Base-by-base conservation (phyloP, 306 rosid genomes). In the Malus orientalis region DNA sequence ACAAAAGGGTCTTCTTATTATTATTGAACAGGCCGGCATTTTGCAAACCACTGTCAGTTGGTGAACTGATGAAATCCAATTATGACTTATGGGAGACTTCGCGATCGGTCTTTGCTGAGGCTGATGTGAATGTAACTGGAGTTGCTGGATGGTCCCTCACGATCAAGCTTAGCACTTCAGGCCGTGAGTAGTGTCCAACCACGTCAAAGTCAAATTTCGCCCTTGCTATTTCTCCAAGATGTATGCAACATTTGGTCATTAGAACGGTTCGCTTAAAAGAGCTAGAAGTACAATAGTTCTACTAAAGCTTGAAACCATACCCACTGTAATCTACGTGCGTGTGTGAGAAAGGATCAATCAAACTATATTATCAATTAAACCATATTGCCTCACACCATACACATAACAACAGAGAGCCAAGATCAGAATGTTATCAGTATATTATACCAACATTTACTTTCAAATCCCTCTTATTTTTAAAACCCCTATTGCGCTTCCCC, bases 151-250 rank as follows among this genome's bases (percentile, higher is more conserved):
- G 88, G 83, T 92, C 98, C 84, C 81, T 85, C 58, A 90, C 96
- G 75, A 62, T 77, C 88, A 95, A 85, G 87, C 91, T 89, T 30
- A 95, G 92, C 71, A 95, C 95, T 79, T 95, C 97, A 32, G 97
- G 96, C 80, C 96, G 87, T 40, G 96, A 82, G 76, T 88, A 95
- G 82, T 95, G 97, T 79, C 98, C 98, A 60, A 92, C 93, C 86
- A 92, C 98, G 55, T 95, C 97, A 45, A 95, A 95, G 85, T 74
- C 93, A 51, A 92, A 89, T 86, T 92, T 95, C 6, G 81, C 96
- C 78, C 93, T 84, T 3, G 87, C 96, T 78, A 92, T 89, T 60
- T 92, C 98, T 70, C 97, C 98, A 51, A 92, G 81, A 90, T 95
- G 97, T 92, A 80, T 13, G 66, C 71, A 69, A 38, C 76, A 78